Percentiles rank a stretch among this genome's conserved stretches.
Evolutionary conservation across 495 filamentous ascomycete genomes (phyloP).

Genomic region (Aspergillus nanangensis): DNA sequence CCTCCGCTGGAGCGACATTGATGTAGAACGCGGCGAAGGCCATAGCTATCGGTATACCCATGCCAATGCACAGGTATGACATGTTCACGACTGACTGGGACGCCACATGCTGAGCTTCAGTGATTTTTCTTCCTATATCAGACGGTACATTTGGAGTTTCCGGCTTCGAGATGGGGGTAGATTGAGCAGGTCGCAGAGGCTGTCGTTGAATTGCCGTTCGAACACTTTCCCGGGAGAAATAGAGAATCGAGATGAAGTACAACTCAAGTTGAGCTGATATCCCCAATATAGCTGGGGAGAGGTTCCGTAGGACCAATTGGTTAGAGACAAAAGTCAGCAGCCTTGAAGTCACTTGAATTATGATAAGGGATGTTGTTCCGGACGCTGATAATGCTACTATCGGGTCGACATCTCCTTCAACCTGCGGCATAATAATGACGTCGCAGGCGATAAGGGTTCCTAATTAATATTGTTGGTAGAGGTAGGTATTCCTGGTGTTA

Average conservation of each 20-base stretch:
- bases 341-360: constrained; percentile 78
- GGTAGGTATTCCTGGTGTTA: too few relatives aligned
- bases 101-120: constrained; percentile 11
- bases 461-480: too few relatives aligned
- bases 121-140: too few relatives aligned
- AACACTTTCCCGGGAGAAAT: constrained; percentile 86
- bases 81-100: constrained; percentile 81
- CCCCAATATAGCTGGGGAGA: constrained; percentile 79
- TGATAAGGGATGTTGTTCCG: constrained; percentile 80
- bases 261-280: constrained; percentile 86
- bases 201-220: constrained; percentile 83
- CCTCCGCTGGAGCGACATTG: constrained; percentile 47
- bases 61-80: constrained; percentile 67
- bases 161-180: too few relatives aligned
- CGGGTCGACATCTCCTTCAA: constrained; percentile 15
- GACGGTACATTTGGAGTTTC: too few relatives aligned
- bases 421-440: constrained; percentile 16
- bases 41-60: constrained; percentile 62
- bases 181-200: constrained; percentile 28
- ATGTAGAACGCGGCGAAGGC: constrained; percentile 64
- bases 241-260: constrained; percentile 80
- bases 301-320: constrained; percentile 78
- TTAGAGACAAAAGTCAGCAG: constrained; percentile 86
- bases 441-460: too few relatives aligned
- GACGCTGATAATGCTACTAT: constrained; percentile 46